Base-by-base conservation (phyloP, 257 asterid genomes). In the Scutellaria minor region DNA sequence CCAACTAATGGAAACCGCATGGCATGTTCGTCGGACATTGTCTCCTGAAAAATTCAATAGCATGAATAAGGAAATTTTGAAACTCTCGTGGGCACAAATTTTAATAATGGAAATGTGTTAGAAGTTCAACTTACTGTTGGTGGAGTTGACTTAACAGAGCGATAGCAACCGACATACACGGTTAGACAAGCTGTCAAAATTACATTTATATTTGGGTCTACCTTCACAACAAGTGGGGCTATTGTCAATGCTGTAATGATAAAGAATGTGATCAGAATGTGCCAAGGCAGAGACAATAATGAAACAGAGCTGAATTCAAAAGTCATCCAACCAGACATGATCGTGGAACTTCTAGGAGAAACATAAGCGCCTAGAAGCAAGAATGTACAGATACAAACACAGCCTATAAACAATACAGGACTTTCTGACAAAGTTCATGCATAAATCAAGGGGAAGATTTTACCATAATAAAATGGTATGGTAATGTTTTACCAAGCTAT, bases 1-100 rank as follows among this genome's bases (percentile, higher is more conserved):
- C 98, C 99, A 67, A 95, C 92, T 75, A 95, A 81, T 18, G 98
- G 99, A 64, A 92, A 95, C 46, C 99, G 87, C 98, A 92, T 92
- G 45, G 98, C 99, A 65, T 92, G 99, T 80, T 92, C 97, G 11
- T 84, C 92, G 77, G 98, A 95, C 98, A 95, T 92, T 2, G 98
- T 87, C 82, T 95, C 99, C 99, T 95, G 83, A 77, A 81, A 72
- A 48, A 57, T 11, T n/a, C 9, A 69, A 57, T 50, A 31, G 44
- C 66, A 64, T 45, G 39, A 42, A 66, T 67, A 65, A 64, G 55
- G 15, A 63, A 58, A 64, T 41, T 11, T 22, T 18, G 31, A 59
- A 63, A 61, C 7, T 5, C 37, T 68, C 13, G 3, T 35, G 22
- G 13, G 41, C 22, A 72, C 56, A 66, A 56, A 13, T 54, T 18